phyloP scores from a whole-genome alignment of 768 basidiomycete species.

The Hirschioporus abietinus region DNA sequence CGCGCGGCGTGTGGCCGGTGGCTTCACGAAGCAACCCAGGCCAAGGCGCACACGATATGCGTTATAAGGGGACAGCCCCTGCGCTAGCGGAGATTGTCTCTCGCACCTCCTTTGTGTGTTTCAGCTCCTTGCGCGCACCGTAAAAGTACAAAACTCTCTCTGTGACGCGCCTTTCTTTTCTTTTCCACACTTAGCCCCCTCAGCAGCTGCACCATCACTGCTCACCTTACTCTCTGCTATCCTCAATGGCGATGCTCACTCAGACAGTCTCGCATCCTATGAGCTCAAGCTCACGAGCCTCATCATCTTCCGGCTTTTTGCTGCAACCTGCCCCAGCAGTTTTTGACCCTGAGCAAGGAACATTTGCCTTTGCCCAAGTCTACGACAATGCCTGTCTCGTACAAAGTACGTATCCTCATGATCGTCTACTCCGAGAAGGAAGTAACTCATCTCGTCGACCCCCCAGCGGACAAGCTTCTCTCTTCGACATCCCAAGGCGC shows the following conservation, averaged over 20 bases:
- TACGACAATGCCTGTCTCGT: conserved; percentile 18
- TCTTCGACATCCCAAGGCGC: conserved; percentile 24
- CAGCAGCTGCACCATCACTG: not conserved
- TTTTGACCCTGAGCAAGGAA: conserved; percentile 1
- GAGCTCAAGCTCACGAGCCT: conserved; percentile 1
- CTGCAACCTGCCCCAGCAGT: not conserved
- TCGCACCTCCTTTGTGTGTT: not conserved
- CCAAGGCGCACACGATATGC: not conserved
- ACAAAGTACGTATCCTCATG: conserved; percentile 13
- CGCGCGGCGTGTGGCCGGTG: not conserved
- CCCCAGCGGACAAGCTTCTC: conserved; percentile 9
- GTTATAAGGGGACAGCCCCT: not conserved
- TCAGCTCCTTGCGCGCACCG: not conserved
- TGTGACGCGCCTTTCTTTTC: not conserved
- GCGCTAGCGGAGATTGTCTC: not conserved
- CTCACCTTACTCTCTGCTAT: not conserved
- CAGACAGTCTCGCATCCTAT: not conserved
- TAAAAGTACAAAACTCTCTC: not conserved
- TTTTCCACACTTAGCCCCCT: not conserved
- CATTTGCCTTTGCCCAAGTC: conserved; percentile 19
- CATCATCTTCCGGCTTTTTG: not conserved
- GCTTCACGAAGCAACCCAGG: not conserved
- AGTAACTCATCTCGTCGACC: not conserved
- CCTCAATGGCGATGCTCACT: not conserved
- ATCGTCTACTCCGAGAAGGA: not conserved